Base-by-base conservation (phyloP, 2,329 filamentous ascomycete species). In the Pseudocercospora crystallina region DNA sequence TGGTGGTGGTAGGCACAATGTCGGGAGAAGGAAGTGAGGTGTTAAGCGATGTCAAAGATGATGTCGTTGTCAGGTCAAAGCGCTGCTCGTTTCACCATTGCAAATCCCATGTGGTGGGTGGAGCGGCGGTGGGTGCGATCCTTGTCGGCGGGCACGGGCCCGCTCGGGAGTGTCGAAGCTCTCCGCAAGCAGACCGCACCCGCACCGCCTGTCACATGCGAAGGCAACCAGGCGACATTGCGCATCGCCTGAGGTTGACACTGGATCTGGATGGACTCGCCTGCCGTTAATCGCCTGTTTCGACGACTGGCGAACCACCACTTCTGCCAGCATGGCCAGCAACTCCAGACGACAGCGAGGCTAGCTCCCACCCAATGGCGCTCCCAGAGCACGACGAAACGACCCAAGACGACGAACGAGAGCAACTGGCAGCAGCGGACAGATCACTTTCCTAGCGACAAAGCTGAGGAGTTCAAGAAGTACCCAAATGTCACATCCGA, bases 401-500 rank as follows among this genome's bases (percentile, higher is more conserved):
- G 50, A 30, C 17, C 46, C 3, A 76, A 61, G 65, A 73, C 65
- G 30, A 71, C 64, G 42, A 80, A 79, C 61, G 87, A 88, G 66
- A 87, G 82, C 71, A 78, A 84, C 62, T 97, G 94, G 94, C 89
- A 92, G 72, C 91, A 95, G 69, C 80, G 92, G 53, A 86, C 81
- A 26, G 82, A 88, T 56, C 73, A 89, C 14, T 84, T 94, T 52
- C 84, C 88, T 0, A 76, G 80, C 49, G 89, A 99, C 66, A 85
- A 89, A 70, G 79, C 80, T 2, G 83, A 89, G 40, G 91, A 97
- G 70, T 91, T 91, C 69, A 80, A 83, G 54, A 79, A 82, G 64
- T 96, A 89, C 65, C 91, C 94, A 0, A 83, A 86, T 67, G 87
- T 99, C 42, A 95, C 90, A 8, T 82, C 90, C n/a, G 80, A 86